A percentile compares a stretch with the other conserved stretches of the same genome.
phyloP scores from a whole-genome alignment of 805 yeast genomes.

The Wickerhamomyces xylosicus region DNA sequence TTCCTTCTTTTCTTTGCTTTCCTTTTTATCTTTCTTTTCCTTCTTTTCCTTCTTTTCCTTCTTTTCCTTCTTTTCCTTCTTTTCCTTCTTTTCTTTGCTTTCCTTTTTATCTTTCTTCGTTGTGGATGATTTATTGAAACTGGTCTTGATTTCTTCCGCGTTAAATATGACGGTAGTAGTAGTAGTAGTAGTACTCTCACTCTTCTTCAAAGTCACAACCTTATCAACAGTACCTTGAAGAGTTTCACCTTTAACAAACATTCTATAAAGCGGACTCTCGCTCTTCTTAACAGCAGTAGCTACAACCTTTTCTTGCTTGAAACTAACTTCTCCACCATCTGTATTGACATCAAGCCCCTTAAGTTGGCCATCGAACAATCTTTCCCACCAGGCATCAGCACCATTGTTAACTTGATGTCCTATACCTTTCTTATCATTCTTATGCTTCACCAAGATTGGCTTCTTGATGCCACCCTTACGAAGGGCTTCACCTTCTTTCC shows the following conservation, averaged over 20 bases:
- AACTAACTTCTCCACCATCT: slow-evolving; percentile 28
- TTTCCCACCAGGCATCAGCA: slow-evolving; percentile 95
- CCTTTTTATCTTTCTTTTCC: slow-evolving; percentile 17
- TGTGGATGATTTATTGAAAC: slow-evolving; percentile 5
- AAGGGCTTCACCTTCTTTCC: slow-evolving; percentile 88
- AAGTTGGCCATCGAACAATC: slow-evolving; percentile 86
- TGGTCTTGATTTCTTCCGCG: slow-evolving; percentile 8
- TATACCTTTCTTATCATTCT: slow-evolving; percentile 82
- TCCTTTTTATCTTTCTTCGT: too few relatives aligned
- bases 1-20: slow-evolving; percentile 16
- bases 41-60: slow-evolving; percentile 17
- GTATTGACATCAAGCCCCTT: slow-evolving; percentile 55
- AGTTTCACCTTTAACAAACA: slow-evolving; percentile 86
- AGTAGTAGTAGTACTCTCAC: slow-evolving; percentile 9
- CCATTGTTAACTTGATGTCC: slow-evolving; percentile 51
- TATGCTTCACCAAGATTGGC: slow-evolving; percentile 85
- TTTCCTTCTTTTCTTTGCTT: slow-evolving; percentile 14
- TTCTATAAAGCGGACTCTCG: slow-evolving; percentile 65
- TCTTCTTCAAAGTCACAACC: slow-evolving; percentile 6
- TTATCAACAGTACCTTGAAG: slow-evolving; percentile 63
- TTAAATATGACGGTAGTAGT: slow-evolving; percentile 1
- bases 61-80: slow-evolving; percentile 8
- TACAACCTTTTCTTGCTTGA: slow-evolving; percentile 42
- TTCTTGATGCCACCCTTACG: slow-evolving; percentile 69
- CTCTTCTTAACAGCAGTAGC: slow-evolving; percentile 37